Evolutionary conservation across 306 rosid species (phyloP).

Genomic region (Begonia masoniana): DNA sequence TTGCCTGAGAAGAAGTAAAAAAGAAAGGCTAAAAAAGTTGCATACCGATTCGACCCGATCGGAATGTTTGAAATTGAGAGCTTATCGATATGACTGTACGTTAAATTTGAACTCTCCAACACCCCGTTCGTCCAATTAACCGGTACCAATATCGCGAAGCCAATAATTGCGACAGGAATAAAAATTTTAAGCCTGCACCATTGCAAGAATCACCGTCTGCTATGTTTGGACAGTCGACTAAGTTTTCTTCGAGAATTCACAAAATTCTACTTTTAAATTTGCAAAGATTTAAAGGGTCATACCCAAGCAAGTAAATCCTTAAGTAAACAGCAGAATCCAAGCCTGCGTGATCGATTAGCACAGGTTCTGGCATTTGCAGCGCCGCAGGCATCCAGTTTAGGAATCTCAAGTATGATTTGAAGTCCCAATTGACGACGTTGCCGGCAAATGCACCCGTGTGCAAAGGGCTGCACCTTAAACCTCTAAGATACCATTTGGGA

Average conservation of each 20-base stretch:
- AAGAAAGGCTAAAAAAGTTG: neutral
- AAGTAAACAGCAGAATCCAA: constrained; percentile 83
- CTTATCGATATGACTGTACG: constrained; percentile 63
- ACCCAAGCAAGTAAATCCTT: constrained; percentile 91
- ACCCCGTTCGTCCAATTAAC: constrained; percentile 89
- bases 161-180: constrained; percentile 65
- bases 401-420: constrained; percentile 52
- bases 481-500: constrained; percentile 94
- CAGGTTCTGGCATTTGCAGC: constrained; percentile 91
- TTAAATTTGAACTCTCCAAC: constrained; percentile 47
- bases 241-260: too few species aligned
- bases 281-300: constrained; percentile 1
- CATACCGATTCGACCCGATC: constrained; percentile 63
- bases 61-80: constrained; percentile 92
- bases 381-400: constrained; percentile 94
- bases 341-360: constrained; percentile 80
- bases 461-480: constrained; percentile 71
- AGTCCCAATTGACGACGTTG: constrained; percentile 85
- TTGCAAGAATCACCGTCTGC: neutral
- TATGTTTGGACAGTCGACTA: too few species aligned
- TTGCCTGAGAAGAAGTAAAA: too few species aligned
- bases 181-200: constrained; percentile 76
- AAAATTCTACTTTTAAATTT: too few species aligned
- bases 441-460: constrained; percentile 45
- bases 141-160: constrained; percentile 73